A percentile compares a stretch with the other conserved stretches of the same genome.
phyloP scores from a whole-genome alignment of 495 filamentous ascomycete genomes.

The Penicillium samsonianum region DNA sequence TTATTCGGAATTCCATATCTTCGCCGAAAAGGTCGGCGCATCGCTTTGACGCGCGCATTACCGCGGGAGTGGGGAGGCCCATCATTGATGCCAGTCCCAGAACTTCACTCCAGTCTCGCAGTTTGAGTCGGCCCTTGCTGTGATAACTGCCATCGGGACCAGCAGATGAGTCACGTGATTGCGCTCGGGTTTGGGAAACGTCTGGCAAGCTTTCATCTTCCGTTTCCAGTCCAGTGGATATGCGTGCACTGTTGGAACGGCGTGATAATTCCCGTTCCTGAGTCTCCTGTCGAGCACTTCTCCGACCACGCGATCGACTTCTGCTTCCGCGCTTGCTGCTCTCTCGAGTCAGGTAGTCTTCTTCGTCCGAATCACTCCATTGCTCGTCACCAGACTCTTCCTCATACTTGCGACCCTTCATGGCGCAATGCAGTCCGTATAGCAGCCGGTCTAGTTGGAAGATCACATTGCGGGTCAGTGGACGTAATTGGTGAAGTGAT shows the following conservation, averaged over 20 bases:
- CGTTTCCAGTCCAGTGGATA: constrained; percentile 4
- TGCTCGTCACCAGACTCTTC: constrained; percentile 29
- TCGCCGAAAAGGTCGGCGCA: constrained; percentile 72
- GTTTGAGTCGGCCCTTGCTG: constrained; percentile 32
- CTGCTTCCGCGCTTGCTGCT: constrained; percentile 17
- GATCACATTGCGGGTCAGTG: constrained; percentile 64
- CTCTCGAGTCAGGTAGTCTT: constrained; percentile 11
- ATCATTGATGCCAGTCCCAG: constrained; percentile 70
- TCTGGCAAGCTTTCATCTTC: constrained; percentile 15
- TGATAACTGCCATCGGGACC: background rate
- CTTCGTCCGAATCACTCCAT: constrained; percentile 25
- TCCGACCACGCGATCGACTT: constrained; percentile 35
- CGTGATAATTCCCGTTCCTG: constrained; percentile 6
- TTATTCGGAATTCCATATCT: constrained; percentile 59
- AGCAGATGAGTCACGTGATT: constrained; percentile 13
- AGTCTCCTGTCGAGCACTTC: constrained; percentile 22
- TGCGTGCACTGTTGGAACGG: constrained; percentile 15
- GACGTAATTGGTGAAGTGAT: constrained; percentile 60
- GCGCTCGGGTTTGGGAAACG: constrained; percentile 21
- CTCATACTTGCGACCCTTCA: constrained; percentile 42
- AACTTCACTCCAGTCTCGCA: constrained; percentile 80
- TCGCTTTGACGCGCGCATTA: constrained; percentile 65
- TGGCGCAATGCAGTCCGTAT: constrained; percentile 62
- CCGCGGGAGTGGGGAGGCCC: constrained; percentile 60
- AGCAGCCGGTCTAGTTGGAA: constrained; percentile 66